Evolutionary conservation across 2,329 filamentous ascomycete genomes (phyloP), one percentile per base, ranked within the genome.

Genomic region (Dactylonectria macrodidyma): DNA sequence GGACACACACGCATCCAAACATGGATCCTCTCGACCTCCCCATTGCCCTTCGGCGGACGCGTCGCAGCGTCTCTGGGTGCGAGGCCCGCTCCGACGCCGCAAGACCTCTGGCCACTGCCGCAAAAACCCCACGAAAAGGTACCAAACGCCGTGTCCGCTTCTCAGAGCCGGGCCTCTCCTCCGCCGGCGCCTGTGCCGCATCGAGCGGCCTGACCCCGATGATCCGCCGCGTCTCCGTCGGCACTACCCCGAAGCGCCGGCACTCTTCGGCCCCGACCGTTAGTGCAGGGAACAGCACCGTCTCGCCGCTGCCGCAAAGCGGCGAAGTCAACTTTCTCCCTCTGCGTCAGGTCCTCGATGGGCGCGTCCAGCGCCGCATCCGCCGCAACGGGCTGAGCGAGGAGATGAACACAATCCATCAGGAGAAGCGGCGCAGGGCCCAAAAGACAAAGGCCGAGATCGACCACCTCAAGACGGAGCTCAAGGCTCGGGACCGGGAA

Each of bases 181-280:
- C 79, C 44, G 82, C 84, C 2, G 33, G 54, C 52, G 26, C 7
- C 26, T 36, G 38, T 44, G 54, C 52, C 54, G 41, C 51, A 22
- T 75, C 73, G 2, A 89, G 86, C 1, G 89, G 89, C 2, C 78
- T 91, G 33, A 91, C 89, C 1, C 89, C 89, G 1, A 87, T 90
- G 80, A 80, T 91, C 50, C 82, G 82, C 44, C 85, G 88, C 22
- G 83, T 89, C 0, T 83, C 83, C 1, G 81, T 90, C 66, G 56
- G 26, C 26, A 30, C 71, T 75, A 78, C 76, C 64, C 71, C 78
- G 60, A 61, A 82, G 44, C 81, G 81, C 14, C 83, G 86, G 6
- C 83, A 86, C 24, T 83, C 83, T 59, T 87, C 87, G 0, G 83
- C 84, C 0, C 83, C 86, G 1, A 71, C 77, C 2, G 71, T 69